Base-by-base conservation (phyloP, 257 asterid species). In the Solanum bulbocastanum region DNA sequence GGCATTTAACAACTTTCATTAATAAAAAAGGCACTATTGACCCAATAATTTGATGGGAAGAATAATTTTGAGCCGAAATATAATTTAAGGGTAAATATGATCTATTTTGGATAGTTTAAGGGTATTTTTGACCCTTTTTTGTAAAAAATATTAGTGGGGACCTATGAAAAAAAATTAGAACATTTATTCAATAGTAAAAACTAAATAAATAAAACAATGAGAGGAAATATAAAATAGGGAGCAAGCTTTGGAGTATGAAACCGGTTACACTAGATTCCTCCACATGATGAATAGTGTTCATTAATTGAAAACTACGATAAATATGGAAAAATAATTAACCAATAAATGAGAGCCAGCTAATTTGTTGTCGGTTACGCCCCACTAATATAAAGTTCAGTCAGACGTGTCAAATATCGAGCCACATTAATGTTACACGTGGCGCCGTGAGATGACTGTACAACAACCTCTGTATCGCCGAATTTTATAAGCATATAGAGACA, bases 281-380 rank as follows among this genome's bases (percentile, higher is more conserved):
- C 78, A 3, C 66, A 44, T 69, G 85, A 40, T 86, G 83, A 90
- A 83, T 46, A 42, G 65, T 65, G 89, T 37, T 71, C 49, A 52
- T 76, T 60, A 90, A 84, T 11, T 62, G 35, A 39, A 39, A 85
- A 69, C 62, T 68, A 84, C 32, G 87, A 87, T 33, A 42, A 82
- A 86, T 83, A 22, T 3, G 90, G 87, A 46, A 62, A 60, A 69
- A 87, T 85, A 87, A 65, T 65, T 49, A 86, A 83, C 92, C 93
- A 91, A 91, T 90, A 87, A 92, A 90, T 90, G 89, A 84, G n/a
- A 56, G 92, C 92, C 95, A 92, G 91, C 93, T 89, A 90, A 87
- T 25, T 2, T 25, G 71, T 15, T 18, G 36, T 35, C n/a, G 56
- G 2, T 8, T 6, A 42, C 90, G 86, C 20, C 92, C 93, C 92